Evolutionary conservation across 2,329 filamentous ascomycete genomes (phyloP).

Genomic region (Hysterium pulicare): DNA sequence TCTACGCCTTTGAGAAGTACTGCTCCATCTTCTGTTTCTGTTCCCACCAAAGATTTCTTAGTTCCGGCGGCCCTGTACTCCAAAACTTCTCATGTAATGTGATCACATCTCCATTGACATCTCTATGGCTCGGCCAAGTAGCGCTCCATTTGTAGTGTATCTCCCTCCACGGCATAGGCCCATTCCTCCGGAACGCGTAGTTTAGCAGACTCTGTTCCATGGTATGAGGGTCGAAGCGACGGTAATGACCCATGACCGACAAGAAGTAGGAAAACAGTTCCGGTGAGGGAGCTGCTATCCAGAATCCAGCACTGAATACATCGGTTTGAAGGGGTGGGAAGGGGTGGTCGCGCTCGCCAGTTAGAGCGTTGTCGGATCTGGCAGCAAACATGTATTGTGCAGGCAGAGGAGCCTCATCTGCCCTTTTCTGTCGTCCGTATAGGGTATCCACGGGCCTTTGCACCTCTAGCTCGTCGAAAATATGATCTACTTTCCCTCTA

Average conservation of each 20-base stretch:
- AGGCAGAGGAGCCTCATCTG: slow-evolving; percentile 36
- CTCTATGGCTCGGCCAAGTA: slow-evolving; percentile 35
- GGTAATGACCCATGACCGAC: slow-evolving; percentile 32
- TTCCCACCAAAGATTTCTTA: not conserved
- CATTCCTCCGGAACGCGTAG: slow-evolving; percentile 41
- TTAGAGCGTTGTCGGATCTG: slow-evolving; percentile 32
- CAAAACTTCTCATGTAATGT: slow-evolving; percentile 42
- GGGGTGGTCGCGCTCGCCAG: slow-evolving; percentile 31
- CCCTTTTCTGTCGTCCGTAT: slow-evolving; percentile 9
- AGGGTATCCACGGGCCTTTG: slow-evolving; percentile 10
- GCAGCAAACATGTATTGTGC: slow-evolving; percentile 40
- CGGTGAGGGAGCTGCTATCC: slow-evolving; percentile 38
- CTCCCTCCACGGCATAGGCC: slow-evolving; percentile 43
- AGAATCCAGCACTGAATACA: slow-evolving; percentile 42
- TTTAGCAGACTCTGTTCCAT: slow-evolving; percentile 46
- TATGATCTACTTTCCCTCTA: slow-evolving; percentile 33
- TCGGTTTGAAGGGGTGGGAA: slow-evolving; percentile 34
- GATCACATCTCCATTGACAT: slow-evolving; percentile 31
- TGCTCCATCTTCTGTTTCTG: not conserved
- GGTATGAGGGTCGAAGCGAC: slow-evolving; percentile 37
- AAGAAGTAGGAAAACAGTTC: slow-evolving; percentile 40
- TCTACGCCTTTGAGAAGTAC: not conserved
- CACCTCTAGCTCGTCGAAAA: slow-evolving; percentile 33
- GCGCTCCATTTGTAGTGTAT: slow-evolving; percentile 40
- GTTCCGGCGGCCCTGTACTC: slow-evolving; percentile 9